Evolutionary conservation across 139 green algal species (phyloP).

Genomic region (Penium margaritaceum): DNA sequence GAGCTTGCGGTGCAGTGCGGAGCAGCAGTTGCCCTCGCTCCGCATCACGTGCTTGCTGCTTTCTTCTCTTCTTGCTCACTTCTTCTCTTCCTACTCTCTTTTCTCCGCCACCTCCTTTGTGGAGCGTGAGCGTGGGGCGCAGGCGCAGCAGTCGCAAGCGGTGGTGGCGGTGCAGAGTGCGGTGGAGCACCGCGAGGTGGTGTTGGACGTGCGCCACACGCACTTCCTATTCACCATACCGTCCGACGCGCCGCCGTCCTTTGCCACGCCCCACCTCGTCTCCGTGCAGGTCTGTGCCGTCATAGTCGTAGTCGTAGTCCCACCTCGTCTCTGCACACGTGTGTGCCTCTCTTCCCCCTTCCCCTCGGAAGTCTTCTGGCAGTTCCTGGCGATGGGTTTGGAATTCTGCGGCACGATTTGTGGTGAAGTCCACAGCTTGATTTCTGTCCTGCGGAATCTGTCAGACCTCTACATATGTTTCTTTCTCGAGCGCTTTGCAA

Average conservation of each 20-base stretch:
- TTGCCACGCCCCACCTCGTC: conserved; percentile 33
- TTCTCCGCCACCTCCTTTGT: not conserved
- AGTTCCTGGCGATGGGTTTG: too few relatives aligned
- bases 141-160: conserved; percentile 1
- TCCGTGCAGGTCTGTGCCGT: conserved; percentile 20
- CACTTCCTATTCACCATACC: conserved; percentile 48
- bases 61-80: not conserved
- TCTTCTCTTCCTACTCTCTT: not conserved
- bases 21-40: not conserved
- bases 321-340: too few relatives aligned
- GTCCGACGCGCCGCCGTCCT: conserved; percentile 23
- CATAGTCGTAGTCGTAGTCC: too few relatives aligned
- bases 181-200: conserved; percentile 29
- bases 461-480: too few relatives aligned
- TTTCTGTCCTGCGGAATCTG: too few relatives aligned
- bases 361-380: too few relatives aligned
- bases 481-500: too few relatives aligned
- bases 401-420: too few relatives aligned
- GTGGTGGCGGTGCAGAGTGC: conserved; percentile 23
- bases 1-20: too few relatives aligned
- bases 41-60: not conserved
- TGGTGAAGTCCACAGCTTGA: too few relatives aligned
- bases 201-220: conserved; percentile 19
- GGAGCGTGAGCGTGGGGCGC: too few relatives aligned
- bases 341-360: too few relatives aligned